These are phyloP conservation scores for Colletotrichum liaoningense DNA, from an alignment of 2,329 filamentous ascomycete species.

Conservation along the genomic window DNA sequence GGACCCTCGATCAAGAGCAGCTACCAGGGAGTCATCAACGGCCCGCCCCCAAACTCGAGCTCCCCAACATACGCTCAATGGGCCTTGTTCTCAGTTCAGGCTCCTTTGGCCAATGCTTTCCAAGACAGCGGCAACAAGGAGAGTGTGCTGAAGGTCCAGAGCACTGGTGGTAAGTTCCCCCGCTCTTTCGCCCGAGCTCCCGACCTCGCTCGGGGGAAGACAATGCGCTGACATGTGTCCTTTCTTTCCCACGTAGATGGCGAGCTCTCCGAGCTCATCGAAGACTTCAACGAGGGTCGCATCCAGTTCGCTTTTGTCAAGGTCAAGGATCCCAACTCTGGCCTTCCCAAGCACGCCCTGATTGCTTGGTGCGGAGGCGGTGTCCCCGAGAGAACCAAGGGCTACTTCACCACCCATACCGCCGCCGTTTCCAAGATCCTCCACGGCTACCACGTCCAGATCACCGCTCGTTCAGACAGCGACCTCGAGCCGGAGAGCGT, in stretches of 20 bases:
- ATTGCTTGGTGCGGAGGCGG: conserved; percentile 98
- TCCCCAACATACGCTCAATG: conserved; percentile 91
- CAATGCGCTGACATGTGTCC: conserved; percentile 33
- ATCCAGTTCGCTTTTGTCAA: conserved; percentile 98
- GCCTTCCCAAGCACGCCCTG: conserved; percentile 89
- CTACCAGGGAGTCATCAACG: conserved; percentile 71
- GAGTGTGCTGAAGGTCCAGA: conserved; percentile 94
- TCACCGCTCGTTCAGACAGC: conserved; percentile 91
- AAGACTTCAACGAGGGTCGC: conserved; percentile 96
- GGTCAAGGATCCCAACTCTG: conserved; percentile 93
- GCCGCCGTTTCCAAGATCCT: conserved; percentile 91
- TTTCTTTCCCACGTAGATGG: conserved; percentile 71
- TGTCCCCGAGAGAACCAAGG: conserved; percentile 97
- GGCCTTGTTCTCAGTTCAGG: conserved; percentile 93
- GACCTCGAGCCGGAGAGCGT: conserved; percentile 91
- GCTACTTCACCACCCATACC: conserved; percentile 96
- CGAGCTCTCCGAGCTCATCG: conserved; percentile 87
- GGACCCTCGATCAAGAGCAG: conserved; percentile 87
- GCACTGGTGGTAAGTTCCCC: conserved; percentile 77
- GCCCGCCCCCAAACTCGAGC: conserved; percentile 60
- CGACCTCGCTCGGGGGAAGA: conserved; percentile 23
- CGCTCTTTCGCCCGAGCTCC: conserved; percentile 20
- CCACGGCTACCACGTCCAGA: conserved; percentile 97
- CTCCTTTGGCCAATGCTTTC: conserved; percentile 92
- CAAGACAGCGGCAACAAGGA: conserved; percentile 89